Evolutionary conservation across 2,329 filamentous ascomycete genomes (phyloP).

Genomic region (Pseudopyricularia cyperi): DNA sequence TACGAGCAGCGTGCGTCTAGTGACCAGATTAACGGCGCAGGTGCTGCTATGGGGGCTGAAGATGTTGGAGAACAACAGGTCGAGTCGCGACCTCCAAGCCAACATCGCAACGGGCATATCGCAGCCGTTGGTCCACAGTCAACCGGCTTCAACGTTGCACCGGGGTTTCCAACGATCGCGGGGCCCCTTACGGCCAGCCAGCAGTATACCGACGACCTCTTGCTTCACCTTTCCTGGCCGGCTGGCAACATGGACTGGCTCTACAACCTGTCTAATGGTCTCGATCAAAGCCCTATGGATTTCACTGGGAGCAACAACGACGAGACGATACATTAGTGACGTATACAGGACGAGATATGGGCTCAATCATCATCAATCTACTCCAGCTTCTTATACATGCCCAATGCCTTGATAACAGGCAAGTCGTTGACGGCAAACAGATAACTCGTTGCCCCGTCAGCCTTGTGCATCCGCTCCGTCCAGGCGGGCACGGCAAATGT

Average conservation of each 20-base stretch:
- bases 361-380: background rate
- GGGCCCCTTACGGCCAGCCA: background rate
- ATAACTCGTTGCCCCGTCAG: conserved; percentile 17
- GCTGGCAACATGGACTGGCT: conserved; percentile 2
- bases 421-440: conserved; percentile 20
- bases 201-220: background rate
- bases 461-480: conserved; percentile 33
- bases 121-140: background rate
- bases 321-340: background rate
- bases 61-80: background rate
- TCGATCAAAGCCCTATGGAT: background rate
- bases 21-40: background rate
- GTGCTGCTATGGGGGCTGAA: background rate
- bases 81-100: background rate
- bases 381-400: conserved; percentile 7
- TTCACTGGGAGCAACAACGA: background rate
- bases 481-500: conserved; percentile 41
- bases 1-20: background rate
- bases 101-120: background rate
- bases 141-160: background rate
- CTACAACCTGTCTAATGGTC: background rate
- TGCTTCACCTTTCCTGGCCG: conserved; percentile 1
- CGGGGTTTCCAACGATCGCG: background rate
- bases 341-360: background rate
- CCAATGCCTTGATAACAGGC: conserved; percentile 18